Conservation (phyloP, 1,284 basidiomycete genomes). For the Ustilago trichophora region DNA sequence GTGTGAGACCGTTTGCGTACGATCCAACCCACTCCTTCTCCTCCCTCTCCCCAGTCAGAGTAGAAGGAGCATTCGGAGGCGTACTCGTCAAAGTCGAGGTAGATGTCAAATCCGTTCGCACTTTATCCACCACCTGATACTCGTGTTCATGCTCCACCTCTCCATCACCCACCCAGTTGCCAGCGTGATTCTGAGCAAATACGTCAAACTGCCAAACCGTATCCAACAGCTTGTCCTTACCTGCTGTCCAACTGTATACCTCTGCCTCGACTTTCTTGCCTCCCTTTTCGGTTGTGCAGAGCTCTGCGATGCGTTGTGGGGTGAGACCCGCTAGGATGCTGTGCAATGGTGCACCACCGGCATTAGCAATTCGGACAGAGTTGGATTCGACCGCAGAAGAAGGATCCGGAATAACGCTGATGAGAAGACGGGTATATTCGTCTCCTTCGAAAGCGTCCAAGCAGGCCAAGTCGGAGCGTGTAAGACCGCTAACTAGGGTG, state of each 20-base stretch:
- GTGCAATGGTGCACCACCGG: constrained; percentile 23
- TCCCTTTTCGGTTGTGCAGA: neutral
- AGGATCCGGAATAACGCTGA: constrained; percentile 22
- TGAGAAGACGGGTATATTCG: constrained; percentile 35
- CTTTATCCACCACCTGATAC: constrained; percentile 35
- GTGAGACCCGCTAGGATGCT: constrained; percentile 29
- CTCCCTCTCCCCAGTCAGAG: neutral
- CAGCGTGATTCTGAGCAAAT: constrained; percentile 34
- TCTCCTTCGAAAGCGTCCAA: constrained; percentile 54
- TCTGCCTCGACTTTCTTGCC: constrained; percentile 10
- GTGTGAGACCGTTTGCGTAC: neutral
- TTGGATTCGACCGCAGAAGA: constrained; percentile 13
- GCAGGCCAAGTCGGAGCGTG: constrained; percentile 23
- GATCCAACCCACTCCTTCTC: constrained; percentile 4
- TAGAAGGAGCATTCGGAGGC: neutral
- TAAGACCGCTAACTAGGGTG: constrained; percentile 43
- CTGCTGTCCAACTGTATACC: constrained; percentile 45
- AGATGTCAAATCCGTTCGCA: constrained; percentile 2
- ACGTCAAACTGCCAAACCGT: constrained; percentile 46
- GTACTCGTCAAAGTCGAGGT: neutral
- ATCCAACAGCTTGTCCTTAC: constrained; percentile 10
- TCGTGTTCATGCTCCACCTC: constrained; percentile 41
- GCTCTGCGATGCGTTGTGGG: constrained; percentile 5
- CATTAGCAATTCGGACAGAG: constrained; percentile 21
- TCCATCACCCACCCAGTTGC: constrained; percentile 32